Evolutionary conservation across 805 yeast species (phyloP).

Genomic region (Metschnikowia cubensis): DNA sequence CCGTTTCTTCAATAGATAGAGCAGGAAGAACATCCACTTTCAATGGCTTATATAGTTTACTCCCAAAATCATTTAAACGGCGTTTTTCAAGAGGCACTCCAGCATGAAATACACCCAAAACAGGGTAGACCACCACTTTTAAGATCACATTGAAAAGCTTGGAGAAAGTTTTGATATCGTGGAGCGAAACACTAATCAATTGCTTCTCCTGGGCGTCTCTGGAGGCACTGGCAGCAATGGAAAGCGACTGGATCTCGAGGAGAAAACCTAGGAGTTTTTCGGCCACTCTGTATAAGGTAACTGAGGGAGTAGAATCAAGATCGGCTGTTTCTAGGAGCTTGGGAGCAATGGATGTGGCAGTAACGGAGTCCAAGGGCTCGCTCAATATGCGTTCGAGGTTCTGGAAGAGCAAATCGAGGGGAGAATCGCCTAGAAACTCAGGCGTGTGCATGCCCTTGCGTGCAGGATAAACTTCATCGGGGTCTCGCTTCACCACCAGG

Average conservation of each 20-base stretch:
- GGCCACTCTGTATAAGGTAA: constrained; percentile 22
- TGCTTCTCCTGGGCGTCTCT: constrained; percentile 21
- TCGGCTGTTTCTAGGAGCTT: background rate
- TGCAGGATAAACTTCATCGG: constrained; percentile 30
- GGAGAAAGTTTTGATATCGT: constrained; percentile 76
- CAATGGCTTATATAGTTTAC: constrained; percentile 22
- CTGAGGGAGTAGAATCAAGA: background rate
- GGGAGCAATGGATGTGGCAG: constrained; percentile 11
- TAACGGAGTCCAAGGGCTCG: constrained; percentile 22
- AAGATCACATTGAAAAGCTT: constrained; percentile 61
- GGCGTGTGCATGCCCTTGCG: constrained; percentile 35
- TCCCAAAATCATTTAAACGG: constrained; percentile 47
- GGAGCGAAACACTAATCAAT: constrained; percentile 66
- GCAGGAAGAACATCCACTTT: constrained; percentile 18
- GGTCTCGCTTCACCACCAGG: constrained; percentile 28
- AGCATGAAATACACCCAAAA: constrained; percentile 47
- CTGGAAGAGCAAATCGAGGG: constrained; percentile 33
- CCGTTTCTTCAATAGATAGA: background rate
- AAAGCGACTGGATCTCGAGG: constrained; percentile 34
- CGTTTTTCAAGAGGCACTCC: constrained; percentile 66
- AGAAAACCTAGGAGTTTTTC: constrained; percentile 34
- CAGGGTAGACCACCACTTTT: constrained; percentile 67
- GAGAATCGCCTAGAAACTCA: constrained; percentile 25
- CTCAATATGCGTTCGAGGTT: constrained; percentile 25
- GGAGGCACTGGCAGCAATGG: constrained; percentile 19